phyloP scores from a whole-genome alignment of 257 asterid species.

The Linderniella brevidens region DNA sequence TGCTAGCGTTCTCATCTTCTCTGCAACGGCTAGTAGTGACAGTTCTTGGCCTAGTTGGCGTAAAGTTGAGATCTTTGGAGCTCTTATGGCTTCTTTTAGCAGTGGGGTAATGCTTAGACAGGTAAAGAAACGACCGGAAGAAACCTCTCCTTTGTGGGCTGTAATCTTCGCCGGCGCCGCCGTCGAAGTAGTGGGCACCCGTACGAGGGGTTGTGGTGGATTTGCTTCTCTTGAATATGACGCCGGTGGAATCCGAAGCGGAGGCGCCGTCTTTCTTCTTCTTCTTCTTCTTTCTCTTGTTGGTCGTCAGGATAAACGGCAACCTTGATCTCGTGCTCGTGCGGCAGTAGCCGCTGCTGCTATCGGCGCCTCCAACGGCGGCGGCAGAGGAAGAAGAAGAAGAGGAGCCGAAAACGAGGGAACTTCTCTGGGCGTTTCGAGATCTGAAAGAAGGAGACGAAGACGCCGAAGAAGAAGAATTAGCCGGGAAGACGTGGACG shows the following conservation, averaged over 20 bases:
- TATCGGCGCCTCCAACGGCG: conserved; percentile 3
- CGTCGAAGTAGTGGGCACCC: conserved; percentile 41
- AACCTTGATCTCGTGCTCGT: conserved; percentile 38
- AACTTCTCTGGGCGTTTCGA: conserved; percentile 26
- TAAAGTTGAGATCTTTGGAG: background rate
- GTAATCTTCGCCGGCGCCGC: conserved; percentile 23
- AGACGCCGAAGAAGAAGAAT: conserved; percentile 71
- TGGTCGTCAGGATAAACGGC: conserved; percentile 38
- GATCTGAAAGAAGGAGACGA: conserved; percentile 81
- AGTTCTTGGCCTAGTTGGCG: conserved; percentile 19
- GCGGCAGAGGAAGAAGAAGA: conserved; percentile 12
- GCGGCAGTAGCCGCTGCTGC: conserved; percentile 9
- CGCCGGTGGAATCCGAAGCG: conserved; percentile 18
- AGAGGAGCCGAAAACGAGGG: conserved; percentile 16
- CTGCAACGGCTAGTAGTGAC: background rate
- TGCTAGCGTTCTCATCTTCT: conserved; percentile 46
- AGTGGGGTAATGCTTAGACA: conserved; percentile 24
- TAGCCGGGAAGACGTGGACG: conserved; percentile 51
- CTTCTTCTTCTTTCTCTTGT: conserved; percentile 35
- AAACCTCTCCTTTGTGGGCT: conserved; percentile 42
- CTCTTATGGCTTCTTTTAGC: conserved; percentile 15
- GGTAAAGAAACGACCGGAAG: conserved; percentile 68
- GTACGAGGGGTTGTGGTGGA: conserved; percentile 50
- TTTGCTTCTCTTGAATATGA: conserved; percentile 71
- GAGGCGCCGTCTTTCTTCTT: background rate